A percentile compares a stretch with the other conserved stretches of the same genome.
These are phyloP conservation scores for Fagopyrum tataricum DNA, from an alignment of 148 eudicot species.

Conservation along the genomic window DNA sequence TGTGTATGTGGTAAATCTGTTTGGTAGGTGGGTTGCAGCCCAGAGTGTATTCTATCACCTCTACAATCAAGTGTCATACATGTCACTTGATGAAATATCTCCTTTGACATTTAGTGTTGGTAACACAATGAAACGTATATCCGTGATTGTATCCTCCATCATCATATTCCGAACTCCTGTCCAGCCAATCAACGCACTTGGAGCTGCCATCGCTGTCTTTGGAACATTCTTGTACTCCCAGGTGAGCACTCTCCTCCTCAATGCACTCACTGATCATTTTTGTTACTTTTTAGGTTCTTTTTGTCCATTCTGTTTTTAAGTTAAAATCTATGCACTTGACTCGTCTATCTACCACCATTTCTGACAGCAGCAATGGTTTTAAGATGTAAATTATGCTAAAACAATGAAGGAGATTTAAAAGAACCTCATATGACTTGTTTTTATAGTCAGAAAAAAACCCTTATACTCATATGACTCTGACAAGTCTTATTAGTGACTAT, in stretches of 20 bases:
- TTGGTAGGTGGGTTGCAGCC: conserved; percentile 35
- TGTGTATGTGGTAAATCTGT: conserved; percentile 3
- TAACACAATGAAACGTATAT: conserved; percentile 41
- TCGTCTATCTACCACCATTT: neutral
- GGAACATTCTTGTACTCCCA: conserved; percentile 44
- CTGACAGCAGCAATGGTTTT: too few species aligned
- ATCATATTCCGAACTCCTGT: conserved; percentile 36
- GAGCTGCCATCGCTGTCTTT: conserved; percentile 41
- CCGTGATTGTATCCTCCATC: conserved; percentile 40
- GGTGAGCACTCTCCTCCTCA: conserved; percentile 14
- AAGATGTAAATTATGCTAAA: too few species aligned
- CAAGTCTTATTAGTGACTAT: neutral
- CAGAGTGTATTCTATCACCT: conserved; percentile 42
- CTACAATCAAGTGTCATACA: conserved; percentile 39
- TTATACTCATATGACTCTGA: too few species aligned
- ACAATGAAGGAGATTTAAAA: too few species aligned
- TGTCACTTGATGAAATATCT: conserved; percentile 36
- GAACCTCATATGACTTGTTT: neutral
- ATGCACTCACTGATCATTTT: neutral
- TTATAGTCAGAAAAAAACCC: too few species aligned
- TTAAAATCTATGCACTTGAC: neutral
- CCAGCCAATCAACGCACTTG: conserved; percentile 34
- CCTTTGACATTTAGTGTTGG: conserved; percentile 39
- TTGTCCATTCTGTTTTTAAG: neutral
- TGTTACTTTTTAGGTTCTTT: neutral